Percentiles rank a stretch among this genome's conserved stretches.
Conservation (phyloP, 148 eudicot genomes). For the Heliamphora exappendiculata region DNA sequence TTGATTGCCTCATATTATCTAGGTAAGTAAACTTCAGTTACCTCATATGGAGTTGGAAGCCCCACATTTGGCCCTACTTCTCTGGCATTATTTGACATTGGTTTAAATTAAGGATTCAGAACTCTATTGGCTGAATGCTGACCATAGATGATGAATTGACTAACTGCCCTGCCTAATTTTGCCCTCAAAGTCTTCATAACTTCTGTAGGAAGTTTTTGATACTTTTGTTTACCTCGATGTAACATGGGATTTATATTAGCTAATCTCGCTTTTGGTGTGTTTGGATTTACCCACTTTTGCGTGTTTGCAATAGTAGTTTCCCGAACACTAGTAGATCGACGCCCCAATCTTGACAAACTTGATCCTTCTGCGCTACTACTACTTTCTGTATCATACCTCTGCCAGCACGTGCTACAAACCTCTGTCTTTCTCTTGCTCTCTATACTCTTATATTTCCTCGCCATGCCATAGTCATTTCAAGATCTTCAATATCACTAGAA, state of each 20-base stretch:
- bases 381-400: background rate
- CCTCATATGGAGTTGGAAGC: background rate
- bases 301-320: background rate
- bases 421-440: background rate
- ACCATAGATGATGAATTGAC: background rate
- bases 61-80: background rate
- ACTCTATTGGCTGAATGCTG: background rate
- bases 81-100: background rate
- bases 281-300: background rate
- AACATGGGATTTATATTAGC: background rate
- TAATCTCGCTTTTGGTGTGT: background rate
- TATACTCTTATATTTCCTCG: background rate
- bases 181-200: background rate
- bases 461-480: background rate
- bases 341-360: background rate
- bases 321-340: background rate
- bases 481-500: background rate
- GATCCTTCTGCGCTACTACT: background rate
- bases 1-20: background rate
- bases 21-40: background rate
- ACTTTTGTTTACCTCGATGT: background rate
- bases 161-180: background rate
- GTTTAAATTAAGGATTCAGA: background rate
- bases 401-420: background rate
- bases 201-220: background rate